Base-by-base conservation (phyloP, 805 yeast species). In the Metschnikowia baotianmanensis region DNA sequence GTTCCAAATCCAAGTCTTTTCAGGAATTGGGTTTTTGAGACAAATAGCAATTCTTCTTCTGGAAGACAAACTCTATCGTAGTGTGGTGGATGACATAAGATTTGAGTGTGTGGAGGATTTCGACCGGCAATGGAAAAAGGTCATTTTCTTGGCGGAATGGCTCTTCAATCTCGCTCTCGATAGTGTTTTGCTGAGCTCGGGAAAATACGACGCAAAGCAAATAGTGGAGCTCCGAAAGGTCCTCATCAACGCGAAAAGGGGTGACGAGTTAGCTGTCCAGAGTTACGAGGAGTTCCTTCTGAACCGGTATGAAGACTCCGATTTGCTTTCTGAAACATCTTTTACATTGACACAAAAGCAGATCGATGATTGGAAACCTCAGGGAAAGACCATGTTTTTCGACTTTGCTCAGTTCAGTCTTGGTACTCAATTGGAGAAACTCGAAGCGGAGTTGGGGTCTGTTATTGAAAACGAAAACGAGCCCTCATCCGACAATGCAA, bases 131-230 rank as follows among this genome's bases (percentile, higher is more conserved):
- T 63, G 69, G 69, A 33, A 43, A 20, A 62, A 55, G 38, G 36
- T 55, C 7, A 50, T 51, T 35, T 58, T 50, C 26, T 32, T 58
- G 19, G 42, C 53, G 6, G 54, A 48, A 25, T 61, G 66, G 65
- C 24, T 60, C 9, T 44, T 58, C 13, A 36, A 36, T 25, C 20
- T 39, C 2, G 43, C 44, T 1, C 31, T 52, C 2, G 44, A 43
- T 11, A 40, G 48, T 18, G 31, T 23, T n/a, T n/a, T n/a, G n/a
- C n/a, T n/a, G n/a, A n/a, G n/a, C n/a, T n/a, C n/a, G n/a, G n/a
- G n/a, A n/a, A n/a, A n/a, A n/a, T n/a, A n/a, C n/a, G n/a, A n/a
- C n/a, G n/a, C n/a, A n/a, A n/a, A n/a, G n/a, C n/a, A n/a, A n/a
- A n/a, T n/a, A n/a, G n/a, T n/a, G n/a, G n/a, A n/a, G n/a, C n/a